Percentiles rank a stretch among this genome's conserved stretches.
Conservation (phyloP, 176 grass and related monocot species). For the Oryza glumipatula region DNA sequence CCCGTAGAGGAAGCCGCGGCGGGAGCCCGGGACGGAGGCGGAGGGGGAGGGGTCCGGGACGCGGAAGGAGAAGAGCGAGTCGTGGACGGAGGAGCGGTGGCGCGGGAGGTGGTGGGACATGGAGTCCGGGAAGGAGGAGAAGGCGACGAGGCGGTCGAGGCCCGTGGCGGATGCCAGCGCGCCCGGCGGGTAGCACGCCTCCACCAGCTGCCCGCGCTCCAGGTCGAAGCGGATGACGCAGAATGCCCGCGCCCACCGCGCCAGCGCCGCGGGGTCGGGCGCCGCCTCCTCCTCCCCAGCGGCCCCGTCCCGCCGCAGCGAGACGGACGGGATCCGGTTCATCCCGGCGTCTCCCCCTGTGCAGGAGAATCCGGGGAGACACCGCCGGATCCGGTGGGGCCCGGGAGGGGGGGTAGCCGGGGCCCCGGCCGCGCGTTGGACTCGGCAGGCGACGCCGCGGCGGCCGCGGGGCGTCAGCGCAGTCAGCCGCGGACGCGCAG, state of each 20-base stretch:
- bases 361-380: neutral
- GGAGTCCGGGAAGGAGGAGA: slow-evolving; percentile 99
- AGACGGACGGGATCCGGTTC: slow-evolving; percentile 77
- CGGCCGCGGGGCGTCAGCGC: slow-evolving; percentile 18
- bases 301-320: slow-evolving; percentile 44
- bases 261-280: slow-evolving; percentile 59
- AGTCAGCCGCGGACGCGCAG: slow-evolving; percentile 21
- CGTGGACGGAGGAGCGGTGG: slow-evolving; percentile 87
- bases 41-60: slow-evolving; percentile 53
- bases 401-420: no score
- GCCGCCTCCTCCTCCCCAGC: neutral
- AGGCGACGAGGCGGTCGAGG: slow-evolving; percentile 80
- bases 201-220: slow-evolving; percentile 88
- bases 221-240: slow-evolving; percentile 96
- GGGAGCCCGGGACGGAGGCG: neutral
- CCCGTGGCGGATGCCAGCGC: slow-evolving; percentile 53
- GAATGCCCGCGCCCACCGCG: slow-evolving; percentile 81
- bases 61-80: slow-evolving; percentile 97
- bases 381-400: slow-evolving; percentile 10
- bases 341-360: slow-evolving; percentile 29
- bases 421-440: neutral
- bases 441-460: slow-evolving; percentile 25
- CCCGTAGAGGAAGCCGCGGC: slow-evolving; percentile 68
- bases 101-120: slow-evolving; percentile 97
- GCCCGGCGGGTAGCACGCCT: slow-evolving; percentile 72